Evolutionary conservation across 257 asterid genomes (phyloP).

Genomic region (Plectranthus barbatus): DNA sequence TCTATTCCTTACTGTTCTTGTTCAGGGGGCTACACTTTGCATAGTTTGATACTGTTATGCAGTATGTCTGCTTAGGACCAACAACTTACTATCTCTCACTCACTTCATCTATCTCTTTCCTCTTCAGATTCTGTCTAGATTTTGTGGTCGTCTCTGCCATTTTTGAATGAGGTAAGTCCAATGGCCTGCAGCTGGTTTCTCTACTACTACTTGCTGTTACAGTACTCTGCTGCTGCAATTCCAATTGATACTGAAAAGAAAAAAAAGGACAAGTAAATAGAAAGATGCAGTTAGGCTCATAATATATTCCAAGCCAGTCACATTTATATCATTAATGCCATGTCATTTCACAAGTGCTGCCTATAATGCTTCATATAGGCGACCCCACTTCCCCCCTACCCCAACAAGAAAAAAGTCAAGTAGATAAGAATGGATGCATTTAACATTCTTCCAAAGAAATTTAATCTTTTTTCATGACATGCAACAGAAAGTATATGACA

Average conservation of each 20-base stretch:
- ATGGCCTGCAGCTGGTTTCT: slow-evolving; percentile 19
- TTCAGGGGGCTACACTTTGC: slow-evolving; percentile 1
- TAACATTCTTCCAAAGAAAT: slow-evolving; percentile 35
- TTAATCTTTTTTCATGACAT: slow-evolving; percentile 23
- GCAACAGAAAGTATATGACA: slow-evolving; percentile 23
- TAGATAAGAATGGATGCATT: slow-evolving; percentile 4
- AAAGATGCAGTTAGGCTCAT: not conserved
- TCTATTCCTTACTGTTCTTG: too few relatives aligned
- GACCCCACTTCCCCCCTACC: not conserved
- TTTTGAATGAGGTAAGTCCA: slow-evolving; percentile 24
- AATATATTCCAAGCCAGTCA: not conserved
- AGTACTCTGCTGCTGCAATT: slow-evolving; percentile 18
- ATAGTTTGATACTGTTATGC: not conserved
- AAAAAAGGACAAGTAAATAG: not conserved
- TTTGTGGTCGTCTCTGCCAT: slow-evolving; percentile 14
- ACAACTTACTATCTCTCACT: not conserved
- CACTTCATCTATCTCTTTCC: not conserved
- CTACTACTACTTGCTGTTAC: slow-evolving; percentile 8
- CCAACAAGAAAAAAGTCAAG: not conserved
- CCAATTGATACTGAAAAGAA: slow-evolving; percentile 22
- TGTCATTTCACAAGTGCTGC: not conserved
- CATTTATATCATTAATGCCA: not conserved
- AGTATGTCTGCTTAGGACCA: not conserved
- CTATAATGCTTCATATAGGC: not conserved
- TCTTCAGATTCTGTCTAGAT: slow-evolving; percentile 22